Conservation (phyloP, 2,329 filamentous ascomycete genomes). For the Apiospora koreana region DNA sequence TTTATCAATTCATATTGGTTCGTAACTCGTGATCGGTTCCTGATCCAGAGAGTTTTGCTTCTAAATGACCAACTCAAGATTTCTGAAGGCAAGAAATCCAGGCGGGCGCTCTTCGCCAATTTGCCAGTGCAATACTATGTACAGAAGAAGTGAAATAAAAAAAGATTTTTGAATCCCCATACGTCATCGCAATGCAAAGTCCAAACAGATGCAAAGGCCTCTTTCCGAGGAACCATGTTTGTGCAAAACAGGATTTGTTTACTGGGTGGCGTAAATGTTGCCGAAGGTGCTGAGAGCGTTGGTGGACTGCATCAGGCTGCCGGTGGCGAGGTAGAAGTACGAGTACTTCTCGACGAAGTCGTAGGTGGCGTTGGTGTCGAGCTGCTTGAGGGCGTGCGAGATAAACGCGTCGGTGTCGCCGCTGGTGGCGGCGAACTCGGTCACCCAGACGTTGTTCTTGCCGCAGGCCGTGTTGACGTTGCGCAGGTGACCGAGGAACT, state of each 20-base stretch:
- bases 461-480: constrained; percentile 46
- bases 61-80: constrained; percentile 9
- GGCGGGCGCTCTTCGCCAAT: not conserved
- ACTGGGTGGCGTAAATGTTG: constrained; percentile 47
- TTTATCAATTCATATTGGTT: constrained; percentile 5
- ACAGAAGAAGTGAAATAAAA: constrained; percentile 20
- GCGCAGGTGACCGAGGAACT: constrained; percentile 57
- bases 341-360: constrained; percentile 56
- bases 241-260: not conserved
- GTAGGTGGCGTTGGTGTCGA: constrained; percentile 47
- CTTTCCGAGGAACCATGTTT: constrained; percentile 11
- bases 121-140: constrained; percentile 19
- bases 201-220: constrained; percentile 19
- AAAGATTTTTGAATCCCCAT: constrained; percentile 8
- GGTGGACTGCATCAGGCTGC: constrained; percentile 42
- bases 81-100: constrained; percentile 5
- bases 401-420: constrained; percentile 51
- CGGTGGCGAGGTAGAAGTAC: constrained; percentile 54
- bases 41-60: constrained; percentile 4
- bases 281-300: constrained; percentile 48
- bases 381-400: constrained; percentile 44
- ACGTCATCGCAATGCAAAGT: constrained; percentile 19
- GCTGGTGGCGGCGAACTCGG: constrained; percentile 61
- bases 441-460: constrained; percentile 60
- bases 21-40: constrained; percentile 6